phyloP scores from a whole-genome alignment of 202 grass and related monocot species.

The Bolboschoenoplectus hybrid region DNA sequence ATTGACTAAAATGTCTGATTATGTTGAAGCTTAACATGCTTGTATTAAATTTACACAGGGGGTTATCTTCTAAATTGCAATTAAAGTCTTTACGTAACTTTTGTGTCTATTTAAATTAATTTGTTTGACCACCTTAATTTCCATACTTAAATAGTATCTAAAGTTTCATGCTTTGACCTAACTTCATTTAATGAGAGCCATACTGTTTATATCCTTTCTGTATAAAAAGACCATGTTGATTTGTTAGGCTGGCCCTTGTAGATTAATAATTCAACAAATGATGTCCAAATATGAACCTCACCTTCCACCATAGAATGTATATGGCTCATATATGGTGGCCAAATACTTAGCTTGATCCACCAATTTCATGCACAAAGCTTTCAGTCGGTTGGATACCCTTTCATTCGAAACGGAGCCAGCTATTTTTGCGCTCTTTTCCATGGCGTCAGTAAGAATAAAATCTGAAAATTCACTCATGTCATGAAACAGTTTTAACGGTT shows the following conservation, averaged over 20 bases:
- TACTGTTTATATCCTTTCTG: not conserved
- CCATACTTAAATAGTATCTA: not conserved
- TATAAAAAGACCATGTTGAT: not conserved
- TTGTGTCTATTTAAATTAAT: not conserved
- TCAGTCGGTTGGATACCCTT: constrained; percentile 44
- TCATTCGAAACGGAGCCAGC: constrained; percentile 39
- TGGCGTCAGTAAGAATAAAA: constrained; percentile 62
- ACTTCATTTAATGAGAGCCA: not conserved
- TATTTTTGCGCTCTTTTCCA: constrained; percentile 47
- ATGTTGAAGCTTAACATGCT: too few species aligned
- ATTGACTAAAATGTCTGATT: not conserved
- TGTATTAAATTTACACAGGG: too few species aligned
- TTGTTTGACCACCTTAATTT: not conserved
- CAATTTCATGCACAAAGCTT: constrained; percentile 58
- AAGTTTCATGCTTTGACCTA: not conserved
- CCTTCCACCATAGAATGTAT: constrained; percentile 92
- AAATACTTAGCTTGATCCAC: constrained; percentile 80
- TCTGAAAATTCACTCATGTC: constrained; percentile 71
- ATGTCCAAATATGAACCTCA: constrained; percentile 27
- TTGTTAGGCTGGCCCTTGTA: not conserved
- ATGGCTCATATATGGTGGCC: constrained; percentile 83
- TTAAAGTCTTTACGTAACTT: too few species aligned
- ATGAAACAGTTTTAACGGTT: constrained; percentile 65
- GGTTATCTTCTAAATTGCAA: too few species aligned
- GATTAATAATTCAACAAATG: not conserved